Conservation (phyloP, 352 stramenopile species). For the Globisporangium takayamanum region DNA sequence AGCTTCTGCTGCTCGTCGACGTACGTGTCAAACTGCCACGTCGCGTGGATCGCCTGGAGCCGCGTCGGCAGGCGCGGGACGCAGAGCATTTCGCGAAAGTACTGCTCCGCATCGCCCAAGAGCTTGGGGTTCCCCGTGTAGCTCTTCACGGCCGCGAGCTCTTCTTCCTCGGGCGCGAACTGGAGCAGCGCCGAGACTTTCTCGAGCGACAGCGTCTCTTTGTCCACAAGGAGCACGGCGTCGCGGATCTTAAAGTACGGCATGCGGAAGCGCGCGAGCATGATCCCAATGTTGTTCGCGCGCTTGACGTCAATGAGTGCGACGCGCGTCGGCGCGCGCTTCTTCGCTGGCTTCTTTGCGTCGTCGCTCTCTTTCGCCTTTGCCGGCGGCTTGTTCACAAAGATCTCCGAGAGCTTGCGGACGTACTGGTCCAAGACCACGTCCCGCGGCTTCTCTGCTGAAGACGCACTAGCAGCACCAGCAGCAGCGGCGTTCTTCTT, state of each 20-base stretch:
- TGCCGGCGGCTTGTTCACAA: constrained; percentile 64
- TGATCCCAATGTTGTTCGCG: constrained; percentile 85
- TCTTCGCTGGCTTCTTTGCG: constrained; percentile 42
- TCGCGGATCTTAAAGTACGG: constrained; percentile 75
- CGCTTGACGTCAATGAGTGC: constrained; percentile 79
- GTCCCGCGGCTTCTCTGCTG: constrained; percentile 19
- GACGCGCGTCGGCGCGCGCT: constrained; percentile 59
- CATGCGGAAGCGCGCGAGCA: constrained; percentile 77
- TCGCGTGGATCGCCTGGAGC: constrained; percentile 73
- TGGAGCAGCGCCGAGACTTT: constrained; percentile 68
- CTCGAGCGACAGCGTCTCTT: constrained; percentile 66
- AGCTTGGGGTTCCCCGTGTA: constrained; percentile 71
- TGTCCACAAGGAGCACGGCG: constrained; percentile 74
- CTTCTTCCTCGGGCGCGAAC: constrained; percentile 69
- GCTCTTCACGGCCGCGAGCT: constrained; percentile 49
- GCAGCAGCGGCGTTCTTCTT: background rate
- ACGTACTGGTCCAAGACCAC: constrained; percentile 59
- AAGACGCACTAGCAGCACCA: too few relatives aligned
- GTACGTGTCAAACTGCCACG: constrained; percentile 81
- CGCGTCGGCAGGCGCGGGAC: constrained; percentile 58
- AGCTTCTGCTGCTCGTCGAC: constrained; percentile 69
- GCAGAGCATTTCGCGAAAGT: constrained; percentile 61
- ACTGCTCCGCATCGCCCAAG: constrained; percentile 75
- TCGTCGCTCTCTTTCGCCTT: constrained; percentile 49
- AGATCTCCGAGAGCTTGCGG: constrained; percentile 59